These are phyloP conservation scores for Erodium maritimum DNA, from an alignment of 345 rosid genomes.

Conservation along the genomic window DNA sequence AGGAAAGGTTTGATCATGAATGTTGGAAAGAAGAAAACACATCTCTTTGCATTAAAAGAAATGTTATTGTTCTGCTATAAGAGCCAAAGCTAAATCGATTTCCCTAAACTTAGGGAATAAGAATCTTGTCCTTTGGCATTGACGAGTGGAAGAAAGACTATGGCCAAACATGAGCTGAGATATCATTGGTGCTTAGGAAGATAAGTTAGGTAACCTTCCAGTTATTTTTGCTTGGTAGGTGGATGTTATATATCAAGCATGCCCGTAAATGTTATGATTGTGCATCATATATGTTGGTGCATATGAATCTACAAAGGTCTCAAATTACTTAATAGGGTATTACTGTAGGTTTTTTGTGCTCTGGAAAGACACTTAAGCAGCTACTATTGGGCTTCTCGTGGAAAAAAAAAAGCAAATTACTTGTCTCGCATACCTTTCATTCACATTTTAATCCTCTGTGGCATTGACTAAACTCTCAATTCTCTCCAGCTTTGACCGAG, in stretches of 20 bases:
- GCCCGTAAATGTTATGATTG: too few species aligned
- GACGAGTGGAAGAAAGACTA: neutral
- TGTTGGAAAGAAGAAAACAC: too few species aligned
- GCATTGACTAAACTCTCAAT: neutral
- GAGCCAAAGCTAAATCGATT: neutral
- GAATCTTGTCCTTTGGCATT: neutral
- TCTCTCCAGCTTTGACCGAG: conserved; percentile 66
- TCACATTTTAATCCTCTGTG: neutral
- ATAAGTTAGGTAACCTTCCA: too few species aligned
- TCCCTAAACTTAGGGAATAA: neutral
- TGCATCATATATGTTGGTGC: too few species aligned
- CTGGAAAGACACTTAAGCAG: too few species aligned
- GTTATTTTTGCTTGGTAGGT: neutral
- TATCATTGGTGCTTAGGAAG: neutral
- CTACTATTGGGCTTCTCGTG: neutral
- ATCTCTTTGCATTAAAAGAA: too few species aligned
- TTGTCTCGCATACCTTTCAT: neutral
- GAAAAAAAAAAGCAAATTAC: neutral
- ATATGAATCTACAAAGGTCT: too few species aligned
- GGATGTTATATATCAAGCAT: too few species aligned
- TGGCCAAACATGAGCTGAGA: neutral
- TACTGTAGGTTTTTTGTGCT: too few species aligned
- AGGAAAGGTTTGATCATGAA: neutral
- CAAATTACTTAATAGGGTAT: too few species aligned
- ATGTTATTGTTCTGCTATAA: too few species aligned